Conservation (phyloP, 129 eudicot genomes). For the Flaveria ramosissima region DNA sequence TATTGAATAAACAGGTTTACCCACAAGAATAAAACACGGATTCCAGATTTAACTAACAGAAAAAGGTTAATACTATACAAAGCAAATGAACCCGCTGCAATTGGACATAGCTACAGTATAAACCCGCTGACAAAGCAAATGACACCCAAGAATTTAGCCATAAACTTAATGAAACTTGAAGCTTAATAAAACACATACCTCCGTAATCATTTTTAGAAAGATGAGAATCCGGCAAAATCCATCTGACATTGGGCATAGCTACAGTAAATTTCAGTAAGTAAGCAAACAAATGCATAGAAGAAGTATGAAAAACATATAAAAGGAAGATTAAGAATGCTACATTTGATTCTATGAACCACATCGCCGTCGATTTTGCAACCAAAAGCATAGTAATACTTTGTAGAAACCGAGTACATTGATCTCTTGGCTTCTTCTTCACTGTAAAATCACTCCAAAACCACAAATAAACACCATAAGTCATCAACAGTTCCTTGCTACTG, state of each 20-base stretch:
- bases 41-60: too few relatives aligned
- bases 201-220: conserved; percentile 42
- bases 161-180: too few relatives aligned
- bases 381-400: conserved; percentile 50
- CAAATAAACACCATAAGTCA: neutral
- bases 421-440: conserved; percentile 51
- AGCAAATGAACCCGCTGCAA: too few relatives aligned
- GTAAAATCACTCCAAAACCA: neutral
- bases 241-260: conserved; percentile 51
- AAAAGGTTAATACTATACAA: too few relatives aligned
- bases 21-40: too few relatives aligned
- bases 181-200: conserved; percentile 36
- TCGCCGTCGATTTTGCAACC: conserved; percentile 38
- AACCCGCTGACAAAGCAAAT: too few relatives aligned
- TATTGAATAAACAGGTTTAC: too few relatives aligned
- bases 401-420: conserved; percentile 50
- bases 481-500: neutral
- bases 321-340: conserved; percentile 11
- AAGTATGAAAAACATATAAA: neutral
- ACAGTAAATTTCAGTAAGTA: neutral
- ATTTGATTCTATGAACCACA: conserved; percentile 38
- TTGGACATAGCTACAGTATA: too few relatives aligned
- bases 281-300: neutral
- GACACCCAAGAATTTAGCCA: too few relatives aligned
- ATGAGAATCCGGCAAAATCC: conserved; percentile 59